These are phyloP conservation scores for Globisporangium nodosum DNA, from an alignment of 352 stramenopile species.

Conservation along the genomic window DNA sequence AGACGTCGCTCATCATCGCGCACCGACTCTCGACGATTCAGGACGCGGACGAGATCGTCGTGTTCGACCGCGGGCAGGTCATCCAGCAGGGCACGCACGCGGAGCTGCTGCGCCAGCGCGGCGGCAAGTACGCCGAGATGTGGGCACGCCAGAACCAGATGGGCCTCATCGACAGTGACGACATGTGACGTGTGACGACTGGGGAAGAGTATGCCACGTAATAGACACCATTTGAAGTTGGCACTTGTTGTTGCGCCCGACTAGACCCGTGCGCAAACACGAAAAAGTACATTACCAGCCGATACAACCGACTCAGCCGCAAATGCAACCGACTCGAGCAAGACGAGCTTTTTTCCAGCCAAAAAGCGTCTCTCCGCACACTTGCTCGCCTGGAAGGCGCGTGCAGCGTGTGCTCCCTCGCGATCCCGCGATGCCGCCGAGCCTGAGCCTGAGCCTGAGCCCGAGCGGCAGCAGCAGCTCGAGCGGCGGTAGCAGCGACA, in stretches of 20 bases:
- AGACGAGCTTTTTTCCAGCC: no score
- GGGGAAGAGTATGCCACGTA: no score
- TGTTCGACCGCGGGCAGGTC: conserved; percentile 83
- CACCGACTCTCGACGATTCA: conserved; percentile 82
- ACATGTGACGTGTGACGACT: background rate
- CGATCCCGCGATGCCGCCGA: conserved; percentile 5
- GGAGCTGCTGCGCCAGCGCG: conserved; percentile 64
- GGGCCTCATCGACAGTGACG: background rate
- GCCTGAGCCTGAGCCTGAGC: conserved; percentile 21
- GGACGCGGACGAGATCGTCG: conserved; percentile 85
- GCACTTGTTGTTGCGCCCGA: no score
- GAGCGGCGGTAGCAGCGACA: conserved; percentile 11
- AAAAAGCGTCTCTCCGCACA: no score
- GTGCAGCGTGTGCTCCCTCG: background rate
- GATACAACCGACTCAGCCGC: no score
- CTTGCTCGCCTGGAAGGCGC: no score
- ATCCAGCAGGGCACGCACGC: conserved; percentile 87
- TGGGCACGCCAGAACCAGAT: conserved; percentile 60
- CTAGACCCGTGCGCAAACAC: no score
- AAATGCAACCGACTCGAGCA: no score
- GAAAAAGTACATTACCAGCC: no score
- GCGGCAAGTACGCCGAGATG: conserved; percentile 77
- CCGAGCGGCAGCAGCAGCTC: conserved; percentile 24
- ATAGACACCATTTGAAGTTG: background rate
- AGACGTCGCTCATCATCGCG: conserved; percentile 83